Evolutionary conservation across 106 monocot species (phyloP).

Genomic region (Dactylorhiza incarnata): DNA sequence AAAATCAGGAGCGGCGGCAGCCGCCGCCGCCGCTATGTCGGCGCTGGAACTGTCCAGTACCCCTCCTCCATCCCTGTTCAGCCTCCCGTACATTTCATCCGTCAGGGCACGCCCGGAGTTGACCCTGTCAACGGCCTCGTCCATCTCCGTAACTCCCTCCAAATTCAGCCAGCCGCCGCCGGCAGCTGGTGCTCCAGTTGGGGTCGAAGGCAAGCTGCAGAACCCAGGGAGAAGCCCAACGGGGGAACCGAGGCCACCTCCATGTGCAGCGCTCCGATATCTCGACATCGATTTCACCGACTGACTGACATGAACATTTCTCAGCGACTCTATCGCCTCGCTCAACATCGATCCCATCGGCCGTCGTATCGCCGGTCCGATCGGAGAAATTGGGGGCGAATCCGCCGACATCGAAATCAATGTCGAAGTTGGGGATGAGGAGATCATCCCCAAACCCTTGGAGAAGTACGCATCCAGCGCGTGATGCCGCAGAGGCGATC

Average conservation of each 20-base stretch:
- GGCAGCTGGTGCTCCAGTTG: background rate
- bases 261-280: background rate
- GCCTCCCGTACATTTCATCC: slow-evolving; percentile 25
- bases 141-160: background rate
- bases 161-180: background rate
- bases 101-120: slow-evolving; percentile 20
- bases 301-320: slow-evolving; percentile 22
- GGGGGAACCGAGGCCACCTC: background rate
- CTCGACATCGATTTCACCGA: background rate
- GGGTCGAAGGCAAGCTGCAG: slow-evolving; percentile 16
- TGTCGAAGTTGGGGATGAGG: slow-evolving; percentile 1
- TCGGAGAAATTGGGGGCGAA: slow-evolving; percentile 13
- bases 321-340: slow-evolving; percentile 12
- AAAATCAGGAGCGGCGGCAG: slow-evolving; percentile 15
- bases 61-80: slow-evolving; percentile 11
- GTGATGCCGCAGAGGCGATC: slow-evolving; percentile 8
- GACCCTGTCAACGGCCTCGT: slow-evolving; percentile 7
- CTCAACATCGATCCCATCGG: slow-evolving; percentile 9
- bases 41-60: background rate
- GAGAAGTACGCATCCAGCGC: background rate
- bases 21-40: background rate
- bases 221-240: background rate
- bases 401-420: slow-evolving; percentile 6
- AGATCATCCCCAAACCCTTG: background rate
- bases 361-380: slow-evolving; percentile 4